A percentile compares a stretch with the other conserved stretches of the same genome.
Conservation (phyloP, 352 stramenopile genomes). For the Pythium aristosporum region DNA sequence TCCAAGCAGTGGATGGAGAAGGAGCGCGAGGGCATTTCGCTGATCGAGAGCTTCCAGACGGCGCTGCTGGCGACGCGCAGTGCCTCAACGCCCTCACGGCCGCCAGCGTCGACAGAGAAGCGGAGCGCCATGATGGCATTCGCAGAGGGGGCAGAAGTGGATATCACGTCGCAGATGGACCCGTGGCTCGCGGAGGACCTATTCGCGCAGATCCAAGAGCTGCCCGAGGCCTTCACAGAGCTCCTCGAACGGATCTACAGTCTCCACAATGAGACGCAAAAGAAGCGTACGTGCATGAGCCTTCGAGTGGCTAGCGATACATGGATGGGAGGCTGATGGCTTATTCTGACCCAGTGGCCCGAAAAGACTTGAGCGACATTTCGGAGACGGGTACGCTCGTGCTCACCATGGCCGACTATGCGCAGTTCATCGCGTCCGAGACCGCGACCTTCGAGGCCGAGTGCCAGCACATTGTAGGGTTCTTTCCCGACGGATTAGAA, state of each 20-base stretch:
- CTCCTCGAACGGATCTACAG: slow-evolving; percentile 64
- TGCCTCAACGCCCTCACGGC: neutral
- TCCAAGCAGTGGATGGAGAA: slow-evolving; percentile 51
- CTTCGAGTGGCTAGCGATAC: neutral
- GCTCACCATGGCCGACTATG: slow-evolving; percentile 57
- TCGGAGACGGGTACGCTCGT: slow-evolving; percentile 16
- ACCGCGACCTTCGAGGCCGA: slow-evolving; percentile 75
- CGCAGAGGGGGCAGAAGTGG: slow-evolving; percentile 31
- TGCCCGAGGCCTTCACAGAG: slow-evolving; percentile 44
- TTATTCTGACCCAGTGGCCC: neutral
- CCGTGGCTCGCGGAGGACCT: slow-evolving; percentile 69
- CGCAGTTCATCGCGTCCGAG: slow-evolving; percentile 69
- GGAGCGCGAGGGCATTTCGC: slow-evolving; percentile 61
- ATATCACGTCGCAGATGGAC: slow-evolving; percentile 41
- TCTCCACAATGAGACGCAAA: slow-evolving; percentile 39
- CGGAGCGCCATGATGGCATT: slow-evolving; percentile 20
- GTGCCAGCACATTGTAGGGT: slow-evolving; percentile 75
- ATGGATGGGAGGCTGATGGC: neutral
- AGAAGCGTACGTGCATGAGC: slow-evolving; percentile 27
- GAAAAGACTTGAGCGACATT: neutral
- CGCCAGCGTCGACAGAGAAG: slow-evolving; percentile 8
- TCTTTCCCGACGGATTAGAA: neutral
- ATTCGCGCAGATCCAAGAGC: slow-evolving; percentile 55
- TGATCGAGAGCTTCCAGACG: slow-evolving; percentile 70
- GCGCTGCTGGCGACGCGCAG: slow-evolving; percentile 46